Evolutionary conservation across 1,284 basidiomycete genomes (phyloP).

Genomic region (Exobasidium cylindrosporum): DNA sequence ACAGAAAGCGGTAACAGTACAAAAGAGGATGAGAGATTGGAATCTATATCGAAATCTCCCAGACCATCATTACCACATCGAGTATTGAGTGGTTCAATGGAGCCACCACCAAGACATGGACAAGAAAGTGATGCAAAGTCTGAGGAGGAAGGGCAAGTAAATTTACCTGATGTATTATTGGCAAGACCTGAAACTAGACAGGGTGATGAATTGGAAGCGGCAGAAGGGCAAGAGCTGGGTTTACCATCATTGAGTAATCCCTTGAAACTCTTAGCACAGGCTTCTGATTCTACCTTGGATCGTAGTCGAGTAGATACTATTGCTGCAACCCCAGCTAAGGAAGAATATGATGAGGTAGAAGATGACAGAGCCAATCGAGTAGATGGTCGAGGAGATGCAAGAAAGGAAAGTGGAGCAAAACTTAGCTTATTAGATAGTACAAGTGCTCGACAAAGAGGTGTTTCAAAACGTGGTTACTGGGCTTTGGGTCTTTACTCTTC

Average conservation of each 20-base stretch:
- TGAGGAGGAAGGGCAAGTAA: no score
- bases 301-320: neutral
- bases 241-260: conserved; percentile 20
- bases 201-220: no score
- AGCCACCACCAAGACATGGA: no score
- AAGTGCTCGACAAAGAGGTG: neutral
- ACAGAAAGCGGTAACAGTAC: no score
- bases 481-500: conserved; percentile 14
- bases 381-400: neutral
- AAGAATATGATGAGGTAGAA: conserved; percentile 13
- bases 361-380: neutral
- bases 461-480: conserved; percentile 9
- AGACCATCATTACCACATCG: no score
- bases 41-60: no score
- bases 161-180: no score
- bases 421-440: neutral
- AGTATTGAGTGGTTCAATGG: no score
- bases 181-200: no score
- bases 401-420: neutral
- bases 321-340: conserved; percentile 3
- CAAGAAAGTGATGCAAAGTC: no score
- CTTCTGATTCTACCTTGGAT: conserved; percentile 4
- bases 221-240: no score
- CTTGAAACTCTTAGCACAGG: conserved; percentile 18
- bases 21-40: no score